Percentiles rank a stretch among this genome's conserved stretches.
Evolutionary conservation across 2,329 filamentous ascomycete species (phyloP).

Genomic region (Verticillium isaacii): DNA sequence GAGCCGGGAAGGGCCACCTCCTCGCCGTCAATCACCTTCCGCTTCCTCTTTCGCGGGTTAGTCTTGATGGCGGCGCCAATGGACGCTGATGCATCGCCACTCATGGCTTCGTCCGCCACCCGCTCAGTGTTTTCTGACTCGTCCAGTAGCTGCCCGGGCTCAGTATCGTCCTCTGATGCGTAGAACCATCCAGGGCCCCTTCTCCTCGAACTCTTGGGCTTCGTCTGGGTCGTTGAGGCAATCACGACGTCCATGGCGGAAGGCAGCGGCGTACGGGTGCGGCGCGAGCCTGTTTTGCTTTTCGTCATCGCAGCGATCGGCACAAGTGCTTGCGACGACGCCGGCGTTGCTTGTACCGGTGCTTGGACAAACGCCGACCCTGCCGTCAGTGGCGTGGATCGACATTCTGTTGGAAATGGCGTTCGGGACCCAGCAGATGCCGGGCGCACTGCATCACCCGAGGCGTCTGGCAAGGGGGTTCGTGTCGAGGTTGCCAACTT

Average conservation of each 20-base stretch:
- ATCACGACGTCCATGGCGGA: not conserved
- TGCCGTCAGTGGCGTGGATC: not conserved
- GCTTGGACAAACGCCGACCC: not conserved
- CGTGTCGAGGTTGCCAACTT: no score
- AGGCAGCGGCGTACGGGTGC: not conserved
- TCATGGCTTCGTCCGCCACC: not conserved
- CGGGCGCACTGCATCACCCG: not conserved
- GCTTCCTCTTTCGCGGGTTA: constrained; percentile 40
- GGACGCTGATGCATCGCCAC: constrained; percentile 20
- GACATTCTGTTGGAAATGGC: constrained; percentile 1
- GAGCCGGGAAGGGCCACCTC: constrained; percentile 12
- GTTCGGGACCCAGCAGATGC: not conserved
- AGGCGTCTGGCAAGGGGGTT: not conserved
- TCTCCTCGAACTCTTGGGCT: not conserved
- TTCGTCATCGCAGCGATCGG: not conserved
- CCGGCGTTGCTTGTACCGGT: not conserved
- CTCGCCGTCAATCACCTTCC: constrained; percentile 38
- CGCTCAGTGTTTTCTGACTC: constrained; percentile 8
- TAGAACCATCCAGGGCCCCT: not conserved
- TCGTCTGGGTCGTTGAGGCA: not conserved
- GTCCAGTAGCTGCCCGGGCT: not conserved
- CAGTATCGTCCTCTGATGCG: not conserved
- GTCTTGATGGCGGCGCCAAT: constrained; percentile 49
- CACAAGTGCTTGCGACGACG: not conserved
- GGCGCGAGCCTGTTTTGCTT: not conserved